Percentiles rank a stretch among this genome's conserved stretches.
Conservation (phyloP, 1,139 yeast genomes). For the Sugiyamaella paludigena region DNA sequence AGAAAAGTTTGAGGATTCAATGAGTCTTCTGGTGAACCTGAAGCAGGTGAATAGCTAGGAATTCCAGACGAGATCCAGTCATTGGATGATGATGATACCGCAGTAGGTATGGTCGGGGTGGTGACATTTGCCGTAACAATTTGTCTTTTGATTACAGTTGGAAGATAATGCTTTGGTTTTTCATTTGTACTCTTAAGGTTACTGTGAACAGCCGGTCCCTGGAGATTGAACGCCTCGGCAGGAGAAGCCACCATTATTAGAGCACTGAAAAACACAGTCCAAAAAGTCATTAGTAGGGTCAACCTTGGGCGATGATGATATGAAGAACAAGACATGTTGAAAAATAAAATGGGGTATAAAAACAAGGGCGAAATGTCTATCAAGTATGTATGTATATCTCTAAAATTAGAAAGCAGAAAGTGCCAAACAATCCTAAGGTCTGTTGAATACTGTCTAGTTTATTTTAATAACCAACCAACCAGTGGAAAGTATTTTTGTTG, state of each 20-base stretch:
- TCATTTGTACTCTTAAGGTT: constrained; percentile 10
- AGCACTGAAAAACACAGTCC: constrained; percentile 4
- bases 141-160: constrained; percentile 17
- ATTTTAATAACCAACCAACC: no score
- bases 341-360: neutral
- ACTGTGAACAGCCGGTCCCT: constrained; percentile 11
- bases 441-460: no score
- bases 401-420: neutral
- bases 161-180: constrained; percentile 19
- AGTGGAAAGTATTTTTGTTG: no score
- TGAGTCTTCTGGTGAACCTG: neutral
- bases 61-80: constrained; percentile 12
- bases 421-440: no score
- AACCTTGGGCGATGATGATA: neutral
- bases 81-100: neutral
- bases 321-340: constrained; percentile 1
- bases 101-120: constrained; percentile 6
- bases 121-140: constrained; percentile 19
- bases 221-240: constrained; percentile 7
- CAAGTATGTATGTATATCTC: neutral
- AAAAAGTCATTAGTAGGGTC: neutral
- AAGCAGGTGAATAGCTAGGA: constrained; percentile 8
- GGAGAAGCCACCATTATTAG: neutral
- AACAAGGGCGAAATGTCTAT: neutral
- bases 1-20: neutral